Percentiles rank a stretch among this genome's conserved stretches.
Conservation (phyloP, 164 flowering plant species). For the Vitis cinerea region DNA sequence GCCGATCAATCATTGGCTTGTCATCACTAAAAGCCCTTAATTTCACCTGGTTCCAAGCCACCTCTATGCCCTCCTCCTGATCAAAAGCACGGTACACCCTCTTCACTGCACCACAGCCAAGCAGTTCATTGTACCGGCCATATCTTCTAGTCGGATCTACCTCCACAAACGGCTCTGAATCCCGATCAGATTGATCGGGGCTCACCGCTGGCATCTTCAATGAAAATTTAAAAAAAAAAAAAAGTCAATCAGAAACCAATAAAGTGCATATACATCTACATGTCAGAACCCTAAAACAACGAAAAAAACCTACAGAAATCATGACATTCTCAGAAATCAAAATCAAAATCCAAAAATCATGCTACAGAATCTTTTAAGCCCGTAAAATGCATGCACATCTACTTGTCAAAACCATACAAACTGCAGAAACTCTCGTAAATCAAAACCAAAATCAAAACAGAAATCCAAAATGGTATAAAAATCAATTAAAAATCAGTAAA, state of each 20-base stretch:
- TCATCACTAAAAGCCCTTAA: slow-evolving; percentile 37
- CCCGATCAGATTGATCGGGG: slow-evolving; percentile 25
- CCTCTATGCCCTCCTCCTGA: slow-evolving; percentile 73
- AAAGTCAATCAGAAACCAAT: background rate
- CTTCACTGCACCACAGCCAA: slow-evolving; percentile 61
- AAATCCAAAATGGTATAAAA: background rate
- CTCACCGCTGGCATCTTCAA: slow-evolving; percentile 23
- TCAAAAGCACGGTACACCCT: slow-evolving; percentile 69
- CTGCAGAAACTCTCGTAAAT: too few species aligned
- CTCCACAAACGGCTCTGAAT: slow-evolving; percentile 55
- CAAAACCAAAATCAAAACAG: too few species aligned
- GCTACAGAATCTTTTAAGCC: too few species aligned
- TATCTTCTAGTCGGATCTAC: slow-evolving; percentile 59
- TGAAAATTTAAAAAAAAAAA: background rate
- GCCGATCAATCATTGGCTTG: slow-evolving; percentile 31
- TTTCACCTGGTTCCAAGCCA: slow-evolving; percentile 71
- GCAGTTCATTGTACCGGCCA: slow-evolving; percentile 57
- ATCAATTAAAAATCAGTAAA: background rate
- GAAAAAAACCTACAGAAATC: background rate
- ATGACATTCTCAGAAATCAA: background rate
- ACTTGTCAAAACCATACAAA: too few species aligned
- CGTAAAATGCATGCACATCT: too few species aligned
- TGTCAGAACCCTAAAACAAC: too few species aligned
- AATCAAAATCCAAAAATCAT: too few species aligned
- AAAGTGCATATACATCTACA: background rate